Base-by-base conservation (phyloP, 2,329 filamentous ascomycete species). In the Fusarium virguliforme region DNA sequence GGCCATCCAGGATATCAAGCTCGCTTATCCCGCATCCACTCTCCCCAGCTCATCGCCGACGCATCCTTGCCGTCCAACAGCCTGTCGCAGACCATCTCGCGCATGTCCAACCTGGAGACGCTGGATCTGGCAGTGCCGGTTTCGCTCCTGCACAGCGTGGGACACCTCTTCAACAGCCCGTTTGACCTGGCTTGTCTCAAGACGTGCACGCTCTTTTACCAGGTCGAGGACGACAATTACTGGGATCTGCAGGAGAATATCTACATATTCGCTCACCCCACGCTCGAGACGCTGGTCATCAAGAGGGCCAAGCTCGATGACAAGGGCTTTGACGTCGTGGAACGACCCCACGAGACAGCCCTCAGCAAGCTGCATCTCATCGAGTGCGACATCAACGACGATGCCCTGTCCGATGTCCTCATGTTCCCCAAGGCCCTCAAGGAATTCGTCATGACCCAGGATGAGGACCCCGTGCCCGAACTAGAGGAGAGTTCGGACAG, bases 181-280 rank as follows among this genome's bases (percentile, higher is more conserved):
- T 86, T 86, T 65, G 85, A 86, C 75, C 75, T 86, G 56, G 83
- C 85, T 50, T 85, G 82, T 65, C 79, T 86, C 26, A 83, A 82
- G 70, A 78, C 80, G 4, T 86, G 85, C 78, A 82, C 79, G 3
- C 76, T 86, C 35, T 86, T 82, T 75, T 86, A 86, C 70, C 83
- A 86, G 71, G 78, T 78, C 67, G 78, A 81, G 13, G 78, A 82
- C 57, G 78, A 82, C 55, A 77, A 77, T 9, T 86, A 86, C 74
- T 86, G 85, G 85, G 84, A 86, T 69, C 78, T 86, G 40, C 84
- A 82, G 64, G 84, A 85, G 65, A 86, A 85, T 69, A 86, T 86
- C 51, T 83, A 86, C 76, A 85, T 86, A 56, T 86, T 86, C 64
- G 79, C 83, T 4, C 85, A 86, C 54, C 85, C 85, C 0, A 84